Conservation (phyloP, 148 eudicot species). For the Fagopyrum tataricum region DNA sequence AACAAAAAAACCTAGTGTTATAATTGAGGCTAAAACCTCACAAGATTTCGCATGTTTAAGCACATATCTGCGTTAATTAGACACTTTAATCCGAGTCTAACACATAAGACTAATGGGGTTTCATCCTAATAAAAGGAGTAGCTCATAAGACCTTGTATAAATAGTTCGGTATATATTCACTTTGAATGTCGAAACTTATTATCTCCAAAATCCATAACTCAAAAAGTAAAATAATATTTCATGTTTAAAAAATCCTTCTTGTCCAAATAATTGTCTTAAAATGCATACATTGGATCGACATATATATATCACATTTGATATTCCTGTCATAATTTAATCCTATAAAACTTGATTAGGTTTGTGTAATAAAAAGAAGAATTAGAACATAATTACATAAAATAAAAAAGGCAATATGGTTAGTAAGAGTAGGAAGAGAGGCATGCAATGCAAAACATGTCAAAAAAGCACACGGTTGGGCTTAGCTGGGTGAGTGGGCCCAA, state of each 20-base stretch:
- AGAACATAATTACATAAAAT: background rate
- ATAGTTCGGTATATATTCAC: no score
- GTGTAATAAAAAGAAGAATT: background rate
- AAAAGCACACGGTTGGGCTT: slow-evolving; percentile 7
- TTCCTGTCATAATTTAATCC: background rate
- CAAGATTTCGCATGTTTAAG: no score
- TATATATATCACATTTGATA: no score
- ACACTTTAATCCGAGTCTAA: no score
- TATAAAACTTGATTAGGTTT: background rate
- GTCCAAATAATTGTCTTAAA: background rate
- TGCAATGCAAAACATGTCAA: slow-evolving; percentile 6
- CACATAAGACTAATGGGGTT: no score
- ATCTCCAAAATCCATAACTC: no score
- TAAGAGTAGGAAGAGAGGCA: background rate
- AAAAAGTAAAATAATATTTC: background rate
- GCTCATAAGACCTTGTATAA: no score
- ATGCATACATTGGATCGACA: background rate
- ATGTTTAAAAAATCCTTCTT: background rate
- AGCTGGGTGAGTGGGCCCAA: slow-evolving; percentile 1
- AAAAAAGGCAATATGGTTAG: background rate
- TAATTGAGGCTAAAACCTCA: no score
- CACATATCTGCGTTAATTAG: no score
- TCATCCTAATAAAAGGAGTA: no score
- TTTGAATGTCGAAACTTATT: no score
- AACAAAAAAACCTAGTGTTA: no score